Percentiles rank a stretch among this genome's conserved stretches.
Evolutionary conservation across 2,329 filamentous ascomycete species (phyloP).

Genomic region (Magnaporthiopsis rhizophila): DNA sequence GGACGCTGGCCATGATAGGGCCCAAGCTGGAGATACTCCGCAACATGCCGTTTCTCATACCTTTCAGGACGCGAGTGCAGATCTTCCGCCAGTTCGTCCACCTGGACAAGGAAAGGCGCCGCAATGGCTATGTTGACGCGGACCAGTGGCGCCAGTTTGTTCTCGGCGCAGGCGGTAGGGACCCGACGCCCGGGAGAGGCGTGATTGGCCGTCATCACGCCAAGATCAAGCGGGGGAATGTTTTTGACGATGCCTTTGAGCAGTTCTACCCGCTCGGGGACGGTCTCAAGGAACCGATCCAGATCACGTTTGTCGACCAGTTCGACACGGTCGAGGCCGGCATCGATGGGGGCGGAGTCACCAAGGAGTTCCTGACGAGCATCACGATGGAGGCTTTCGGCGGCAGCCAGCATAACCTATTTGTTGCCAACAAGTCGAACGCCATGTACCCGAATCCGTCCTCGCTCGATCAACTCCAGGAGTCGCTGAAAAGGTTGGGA

Average conservation of each 20-base stretch:
- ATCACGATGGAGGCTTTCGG: constrained; percentile 80
- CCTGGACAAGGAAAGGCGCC: constrained; percentile 66
- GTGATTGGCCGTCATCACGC: constrained; percentile 60
- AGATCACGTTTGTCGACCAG: constrained; percentile 91
- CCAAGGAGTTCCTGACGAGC: constrained; percentile 91
- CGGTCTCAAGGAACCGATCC: constrained; percentile 85
- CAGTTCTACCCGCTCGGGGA: constrained; percentile 77
- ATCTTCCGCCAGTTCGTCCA: constrained; percentile 92
- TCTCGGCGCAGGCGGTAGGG: constrained; percentile 24
- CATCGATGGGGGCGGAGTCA: constrained; percentile 94
- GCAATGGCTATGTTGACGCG: constrained; percentile 61
- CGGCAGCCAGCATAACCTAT: constrained; percentile 50
- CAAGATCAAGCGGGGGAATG: constrained; percentile 65
- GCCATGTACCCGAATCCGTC: constrained; percentile 83
- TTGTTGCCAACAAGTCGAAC: constrained; percentile 77
- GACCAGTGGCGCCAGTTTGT: constrained; percentile 65
- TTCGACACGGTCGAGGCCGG: constrained; percentile 84
- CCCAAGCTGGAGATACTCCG: constrained; percentile 85
- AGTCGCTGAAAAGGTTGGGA: constrained; percentile 44
- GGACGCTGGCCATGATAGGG: constrained; percentile 69
- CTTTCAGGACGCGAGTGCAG: constrained; percentile 82
- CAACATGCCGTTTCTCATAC: constrained; percentile 96
- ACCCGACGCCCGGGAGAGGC: constrained; percentile 21
- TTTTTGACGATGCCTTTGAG: constrained; percentile 80
- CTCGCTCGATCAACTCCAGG: constrained; percentile 60